Evolutionary conservation across 78 protist genomes (phyloP), one percentile per base, ranked within the genome.

Genomic region (Cavenderia fasciculata): DNA sequence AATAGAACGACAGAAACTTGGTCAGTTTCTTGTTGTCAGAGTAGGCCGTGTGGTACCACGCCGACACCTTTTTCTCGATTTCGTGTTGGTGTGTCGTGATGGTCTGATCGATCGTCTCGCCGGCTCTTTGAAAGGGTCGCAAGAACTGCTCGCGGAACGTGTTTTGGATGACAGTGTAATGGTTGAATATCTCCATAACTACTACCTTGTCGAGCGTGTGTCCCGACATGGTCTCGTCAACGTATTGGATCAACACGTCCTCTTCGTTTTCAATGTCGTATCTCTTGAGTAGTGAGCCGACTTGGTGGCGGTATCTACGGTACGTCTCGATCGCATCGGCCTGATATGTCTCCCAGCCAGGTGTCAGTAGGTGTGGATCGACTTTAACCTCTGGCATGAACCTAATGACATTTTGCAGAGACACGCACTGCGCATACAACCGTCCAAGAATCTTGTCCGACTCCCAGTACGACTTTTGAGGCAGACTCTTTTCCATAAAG

Each of bases 401-500:
- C 4, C 63, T 36, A 21, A 47, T 19, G 47, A 63, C 12, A 27
- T 43, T n/a, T 3, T 63, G 2, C 72, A 63, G 33, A 43, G 33
- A 47, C 38, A 38, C 38, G 8, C 72, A 63, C 25, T 63, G 72
- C n/a, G 33, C 72, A 21, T 63, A 63, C 36, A 63, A 4, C 43
- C 18, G 7, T 1, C 72, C 72, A 40, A 63, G 72, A 21, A 63
- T 40, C 25, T 63, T 63, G 1, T 34, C 4, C 4, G 38, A n/a
- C 12, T 63, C 19, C 72, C 72, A 63, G 47, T 72, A 63, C 72
- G 33, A 38, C 47, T 63, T 63, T 43, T 40, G 33, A 5, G 72
- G 72, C 25, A 63, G 36, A 25, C 43, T 27, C 16, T 43, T 68
- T 0, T 62, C 44, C 85, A 75, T 86, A 33, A 71, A 86, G 23